Conservation (phyloP, 106 monocot genomes). For the Phalaenopsis aphrodite region DNA sequence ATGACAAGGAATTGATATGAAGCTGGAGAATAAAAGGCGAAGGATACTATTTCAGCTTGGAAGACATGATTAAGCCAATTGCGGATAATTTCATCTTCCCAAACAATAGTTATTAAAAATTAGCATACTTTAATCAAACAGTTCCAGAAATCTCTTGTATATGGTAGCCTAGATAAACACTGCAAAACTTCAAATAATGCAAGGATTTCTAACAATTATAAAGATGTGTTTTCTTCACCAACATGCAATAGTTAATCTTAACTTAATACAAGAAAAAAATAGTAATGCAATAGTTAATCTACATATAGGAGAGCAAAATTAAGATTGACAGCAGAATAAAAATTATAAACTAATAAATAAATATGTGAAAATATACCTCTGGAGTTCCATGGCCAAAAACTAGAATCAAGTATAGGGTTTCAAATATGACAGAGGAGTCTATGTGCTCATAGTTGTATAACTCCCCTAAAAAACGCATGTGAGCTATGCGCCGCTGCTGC, state of each 20-base stretch:
- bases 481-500: constrained; percentile 90
- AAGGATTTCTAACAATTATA: not conserved
- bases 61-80: not conserved
- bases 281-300: no score
- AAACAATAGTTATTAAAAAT: not conserved
- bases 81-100: not conserved
- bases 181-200: not conserved
- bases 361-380: constrained; percentile 49
- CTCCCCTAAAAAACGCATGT: constrained; percentile 95
- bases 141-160: not conserved
- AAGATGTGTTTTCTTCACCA: not conserved
- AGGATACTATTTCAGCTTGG: not conserved
- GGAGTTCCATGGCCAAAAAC: constrained; percentile 76
- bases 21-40: not conserved
- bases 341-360: not conserved
- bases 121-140: not conserved
- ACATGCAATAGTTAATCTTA: not conserved
- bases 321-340: not conserved
- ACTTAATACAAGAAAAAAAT: not conserved
- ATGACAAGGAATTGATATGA: no score
- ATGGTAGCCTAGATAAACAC: not conserved
- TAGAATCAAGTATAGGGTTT: constrained; percentile 80
- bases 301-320: no score
- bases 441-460: constrained; percentile 87
- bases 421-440: constrained; percentile 92